Percentiles rank a stretch among this genome's conserved stretches.
phyloP scores from a whole-genome alignment of 192 early-diverging fungal species.

The Thamnidium elegans region DNA sequence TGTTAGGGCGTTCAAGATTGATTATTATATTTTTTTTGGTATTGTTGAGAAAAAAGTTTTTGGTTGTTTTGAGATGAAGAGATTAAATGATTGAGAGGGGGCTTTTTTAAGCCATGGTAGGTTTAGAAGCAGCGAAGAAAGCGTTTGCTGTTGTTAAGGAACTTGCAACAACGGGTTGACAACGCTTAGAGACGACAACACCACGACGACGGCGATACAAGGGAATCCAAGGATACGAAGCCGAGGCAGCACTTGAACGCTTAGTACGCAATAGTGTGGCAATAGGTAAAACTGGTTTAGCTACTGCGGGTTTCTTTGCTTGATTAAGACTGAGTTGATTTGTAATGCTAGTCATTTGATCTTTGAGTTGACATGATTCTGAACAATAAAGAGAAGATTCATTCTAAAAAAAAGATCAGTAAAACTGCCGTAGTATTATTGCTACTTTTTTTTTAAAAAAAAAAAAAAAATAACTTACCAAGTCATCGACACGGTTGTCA shows the following conservation, averaged over 20 bases:
- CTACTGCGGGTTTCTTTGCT: conserved; percentile 5
- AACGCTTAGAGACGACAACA: conserved; percentile 17
- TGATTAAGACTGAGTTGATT: conserved; percentile 1
- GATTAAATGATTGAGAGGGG: not conserved
- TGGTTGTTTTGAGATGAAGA: not conserved
- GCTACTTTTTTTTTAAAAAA: not conserved
- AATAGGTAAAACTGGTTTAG: not conserved
- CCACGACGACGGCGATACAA: conserved; percentile 24
- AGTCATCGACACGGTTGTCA: conserved; percentile 29
- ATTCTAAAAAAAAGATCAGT: conserved; percentile 4
- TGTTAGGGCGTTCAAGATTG: too few relatives aligned
- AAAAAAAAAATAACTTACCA: conserved; percentile 9
- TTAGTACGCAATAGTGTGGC: conserved; percentile 2
- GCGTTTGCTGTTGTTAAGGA: conserved; percentile 11
- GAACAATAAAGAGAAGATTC: conserved; percentile 26
- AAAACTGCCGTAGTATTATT: not conserved
- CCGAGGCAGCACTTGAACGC: conserved; percentile 5
- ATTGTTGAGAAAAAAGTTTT: not conserved
- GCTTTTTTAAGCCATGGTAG: not conserved
- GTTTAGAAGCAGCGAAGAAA: not conserved
- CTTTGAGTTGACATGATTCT: conserved; percentile 11
- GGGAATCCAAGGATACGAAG: conserved; percentile 26
- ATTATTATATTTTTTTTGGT: too few relatives aligned
- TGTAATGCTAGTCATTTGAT: conserved; percentile 3
- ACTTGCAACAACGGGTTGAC: conserved; percentile 20